Percentiles rank a stretch among this genome's conserved stretches.
Evolutionary conservation across 345 rosid species (phyloP).

Genomic region (Acer yangbiense): DNA sequence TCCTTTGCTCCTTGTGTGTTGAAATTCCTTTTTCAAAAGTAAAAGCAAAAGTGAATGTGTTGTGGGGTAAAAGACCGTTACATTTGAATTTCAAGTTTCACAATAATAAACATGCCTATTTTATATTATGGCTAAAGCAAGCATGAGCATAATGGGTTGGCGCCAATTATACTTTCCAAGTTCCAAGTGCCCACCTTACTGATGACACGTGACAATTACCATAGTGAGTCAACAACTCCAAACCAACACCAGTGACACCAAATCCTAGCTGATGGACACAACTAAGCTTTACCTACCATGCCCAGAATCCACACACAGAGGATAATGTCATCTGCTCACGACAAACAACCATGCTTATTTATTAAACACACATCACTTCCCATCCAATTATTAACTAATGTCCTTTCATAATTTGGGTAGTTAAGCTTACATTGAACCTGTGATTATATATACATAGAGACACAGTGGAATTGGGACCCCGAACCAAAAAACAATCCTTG

Average conservation of each 20-base stretch:
- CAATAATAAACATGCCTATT: background rate
- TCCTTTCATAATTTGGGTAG: background rate
- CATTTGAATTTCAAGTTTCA: slow-evolving; percentile 47
- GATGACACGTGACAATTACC: background rate
- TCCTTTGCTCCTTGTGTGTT: too few relatives aligned
- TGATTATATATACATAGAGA: too few relatives aligned
- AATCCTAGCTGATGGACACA: background rate
- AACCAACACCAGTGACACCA: background rate
- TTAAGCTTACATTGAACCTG: slow-evolving; percentile 11
- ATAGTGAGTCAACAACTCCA: background rate
- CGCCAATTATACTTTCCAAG: background rate
- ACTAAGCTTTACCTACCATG: slow-evolving; percentile 1
- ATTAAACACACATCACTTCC: background rate
- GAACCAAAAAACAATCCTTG: too few relatives aligned
- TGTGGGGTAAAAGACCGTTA: slow-evolving; percentile 36
- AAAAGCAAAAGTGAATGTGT: slow-evolving; percentile 2
- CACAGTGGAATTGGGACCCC: too few relatives aligned
- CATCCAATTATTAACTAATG: background rate
- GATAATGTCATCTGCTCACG: background rate
- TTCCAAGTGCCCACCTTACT: too few relatives aligned
- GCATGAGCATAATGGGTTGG: slow-evolving; percentile 1
- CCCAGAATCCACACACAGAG: background rate
- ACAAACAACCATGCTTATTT: background rate
- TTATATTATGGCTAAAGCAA: slow-evolving; percentile 11
- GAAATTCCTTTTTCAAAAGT: too few relatives aligned